Evolutionary conservation across 352 stramenopile genomes (phyloP).

Genomic region (Globisporangium cylindrosporum): DNA sequence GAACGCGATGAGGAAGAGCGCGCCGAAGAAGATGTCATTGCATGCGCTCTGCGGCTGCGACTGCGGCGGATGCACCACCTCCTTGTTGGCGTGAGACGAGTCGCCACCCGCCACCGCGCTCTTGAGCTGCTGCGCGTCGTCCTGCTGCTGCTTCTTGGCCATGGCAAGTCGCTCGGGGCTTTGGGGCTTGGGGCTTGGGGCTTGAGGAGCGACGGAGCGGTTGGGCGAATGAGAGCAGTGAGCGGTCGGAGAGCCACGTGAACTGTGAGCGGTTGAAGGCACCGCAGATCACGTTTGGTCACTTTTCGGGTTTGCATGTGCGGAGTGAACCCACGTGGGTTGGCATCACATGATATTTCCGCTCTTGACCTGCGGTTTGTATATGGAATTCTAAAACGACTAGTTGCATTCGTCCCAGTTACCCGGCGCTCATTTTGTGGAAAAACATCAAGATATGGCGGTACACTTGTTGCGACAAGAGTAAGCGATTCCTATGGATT

Average conservation of each 20-base stretch:
- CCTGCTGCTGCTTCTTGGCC: slow-evolving; percentile 2
- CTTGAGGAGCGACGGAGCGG: background rate
- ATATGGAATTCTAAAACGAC: too few species aligned
- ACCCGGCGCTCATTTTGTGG: too few species aligned
- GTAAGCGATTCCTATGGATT: too few species aligned
- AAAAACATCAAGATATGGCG: too few species aligned
- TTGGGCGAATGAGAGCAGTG: background rate
- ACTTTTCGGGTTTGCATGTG: too few species aligned
- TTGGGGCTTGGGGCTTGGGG: background rate
- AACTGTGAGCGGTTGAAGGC: background rate
- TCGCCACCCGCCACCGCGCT: slow-evolving; percentile 4
- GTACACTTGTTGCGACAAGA: too few species aligned
- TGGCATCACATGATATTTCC: too few species aligned
- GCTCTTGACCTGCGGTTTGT: too few species aligned
- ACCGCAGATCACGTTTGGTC: background rate
- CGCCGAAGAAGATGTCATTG: slow-evolving; percentile 27
- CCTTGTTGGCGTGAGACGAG: slow-evolving; percentile 11
- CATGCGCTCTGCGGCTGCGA: slow-evolving; percentile 25
- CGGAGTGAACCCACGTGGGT: too few species aligned
- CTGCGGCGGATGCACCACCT: slow-evolving; percentile 20
- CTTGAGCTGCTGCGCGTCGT: slow-evolving; percentile 11
- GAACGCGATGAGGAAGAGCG: slow-evolving; percentile 24
- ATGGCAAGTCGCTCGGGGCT: background rate
- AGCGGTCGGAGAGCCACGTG: background rate
- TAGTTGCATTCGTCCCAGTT: too few species aligned